A percentile compares a stretch with the other conserved stretches of the same genome.
Evolutionary conservation across 2,329 filamentous ascomycete genomes (phyloP).

Genomic region (Trichoderma sp.): DNA sequence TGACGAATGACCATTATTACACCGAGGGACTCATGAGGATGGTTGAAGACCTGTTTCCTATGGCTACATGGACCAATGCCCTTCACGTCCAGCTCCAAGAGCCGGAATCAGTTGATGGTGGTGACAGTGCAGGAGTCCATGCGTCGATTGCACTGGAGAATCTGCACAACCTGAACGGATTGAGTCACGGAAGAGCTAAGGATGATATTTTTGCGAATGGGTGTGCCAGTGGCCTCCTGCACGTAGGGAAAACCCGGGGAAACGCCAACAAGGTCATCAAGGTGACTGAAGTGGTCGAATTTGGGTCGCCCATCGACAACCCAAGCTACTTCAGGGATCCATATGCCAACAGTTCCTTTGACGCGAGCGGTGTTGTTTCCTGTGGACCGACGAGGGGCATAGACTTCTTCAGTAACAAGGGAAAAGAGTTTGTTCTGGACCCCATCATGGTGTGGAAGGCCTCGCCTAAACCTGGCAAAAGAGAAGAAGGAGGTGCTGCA

Average conservation of each 20-base stretch:
- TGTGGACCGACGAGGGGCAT: slow-evolving; percentile 45
- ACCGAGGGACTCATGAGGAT: slow-evolving; percentile 45
- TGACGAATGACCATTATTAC: slow-evolving; percentile 61
- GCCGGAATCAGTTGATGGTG: slow-evolving; percentile 24
- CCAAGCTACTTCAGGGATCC: slow-evolving; percentile 57
- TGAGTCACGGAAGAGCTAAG: slow-evolving; percentile 46
- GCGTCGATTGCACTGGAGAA: slow-evolving; percentile 44
- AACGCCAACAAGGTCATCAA: slow-evolving; percentile 23
- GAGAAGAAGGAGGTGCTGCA: slow-evolving; percentile 15
- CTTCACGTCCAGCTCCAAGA: slow-evolving; percentile 43
- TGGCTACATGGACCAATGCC: slow-evolving; percentile 49
- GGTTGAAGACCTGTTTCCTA: slow-evolving; percentile 46
- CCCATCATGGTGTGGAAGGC: slow-evolving; percentile 47
- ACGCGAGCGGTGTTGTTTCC: slow-evolving; percentile 54
- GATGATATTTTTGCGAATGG: slow-evolving; percentile 45
- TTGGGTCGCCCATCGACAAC: slow-evolving; percentile 54
- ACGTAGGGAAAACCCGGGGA: slow-evolving; percentile 36
- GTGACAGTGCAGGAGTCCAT: slow-evolving; percentile 36
- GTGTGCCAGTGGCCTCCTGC: slow-evolving; percentile 46
- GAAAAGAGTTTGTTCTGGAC: slow-evolving; percentile 39
- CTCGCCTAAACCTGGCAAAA: slow-evolving; percentile 20
- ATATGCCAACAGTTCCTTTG: slow-evolving; percentile 41
- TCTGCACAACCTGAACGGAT: slow-evolving; percentile 56
- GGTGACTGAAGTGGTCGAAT: slow-evolving; percentile 41
- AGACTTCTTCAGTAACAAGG: slow-evolving; percentile 35